These are phyloP conservation scores for Leccinum ochraceum DNA, from an alignment of 768 basidiomycete genomes.

Conservation along the genomic window DNA sequence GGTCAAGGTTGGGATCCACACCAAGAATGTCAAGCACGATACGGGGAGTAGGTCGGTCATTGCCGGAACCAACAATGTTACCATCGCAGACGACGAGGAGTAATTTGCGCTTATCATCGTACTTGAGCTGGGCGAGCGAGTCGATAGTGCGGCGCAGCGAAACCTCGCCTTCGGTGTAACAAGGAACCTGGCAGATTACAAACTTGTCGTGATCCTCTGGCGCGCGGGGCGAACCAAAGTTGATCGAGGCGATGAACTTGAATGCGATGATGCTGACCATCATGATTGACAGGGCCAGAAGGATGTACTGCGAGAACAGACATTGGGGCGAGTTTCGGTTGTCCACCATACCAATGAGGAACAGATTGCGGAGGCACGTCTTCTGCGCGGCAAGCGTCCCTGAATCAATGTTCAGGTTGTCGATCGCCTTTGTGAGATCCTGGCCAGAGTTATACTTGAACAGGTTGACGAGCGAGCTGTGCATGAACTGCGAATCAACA, in stretches of 20 bases:
- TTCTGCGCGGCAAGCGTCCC: conserved; percentile 70
- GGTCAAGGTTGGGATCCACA: conserved; percentile 88
- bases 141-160: conserved; percentile 90
- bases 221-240: conserved; percentile 75
- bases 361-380: conserved; percentile 90
- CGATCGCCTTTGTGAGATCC: conserved; percentile 78
- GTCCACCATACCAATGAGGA: conserved; percentile 90
- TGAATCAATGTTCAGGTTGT: conserved; percentile 60
- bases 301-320: conserved; percentile 86
- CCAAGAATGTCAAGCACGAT: conserved; percentile 97
- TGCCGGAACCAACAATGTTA: conserved; percentile 96
- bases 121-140: conserved; percentile 90
- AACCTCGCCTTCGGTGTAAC: conserved; percentile 94
- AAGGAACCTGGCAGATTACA: conserved; percentile 96
- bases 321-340: conserved; percentile 92
- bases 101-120: conserved; percentile 97
- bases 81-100: conserved; percentile 95
- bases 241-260: conserved; percentile 92
- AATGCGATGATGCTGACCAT: conserved; percentile 96
- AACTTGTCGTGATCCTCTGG: conserved; percentile 98
- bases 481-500: conserved; percentile 68
- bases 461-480: conserved; percentile 60
- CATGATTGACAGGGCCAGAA: conserved; percentile 83
- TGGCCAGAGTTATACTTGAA: conserved; percentile 74
- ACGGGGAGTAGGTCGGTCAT: conserved; percentile 93